A percentile compares a stretch with the other conserved stretches of the same genome.
Evolutionary conservation across 2,329 filamentous ascomycete species (phyloP).

Genomic region (Didymosphaeria variabile): DNA sequence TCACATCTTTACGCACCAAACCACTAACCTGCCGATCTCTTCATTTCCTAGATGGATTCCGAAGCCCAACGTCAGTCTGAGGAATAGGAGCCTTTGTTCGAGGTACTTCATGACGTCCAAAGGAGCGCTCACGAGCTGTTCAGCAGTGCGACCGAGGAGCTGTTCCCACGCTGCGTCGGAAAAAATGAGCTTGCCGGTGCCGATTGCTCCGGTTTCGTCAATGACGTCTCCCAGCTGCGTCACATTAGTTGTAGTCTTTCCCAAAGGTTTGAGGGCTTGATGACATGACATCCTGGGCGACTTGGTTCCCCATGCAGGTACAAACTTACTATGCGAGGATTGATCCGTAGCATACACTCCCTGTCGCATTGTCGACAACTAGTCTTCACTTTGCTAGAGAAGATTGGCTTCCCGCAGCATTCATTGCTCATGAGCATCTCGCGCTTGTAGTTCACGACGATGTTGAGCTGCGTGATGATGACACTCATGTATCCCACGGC

Average conservation of each 20-base stretch:
- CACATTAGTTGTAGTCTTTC: neutral
- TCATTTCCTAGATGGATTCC: conserved; percentile 58
- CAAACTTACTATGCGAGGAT: conserved; percentile 51
- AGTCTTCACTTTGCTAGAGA: conserved; percentile 57
- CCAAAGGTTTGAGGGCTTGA: neutral
- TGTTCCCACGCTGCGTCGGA: conserved; percentile 62
- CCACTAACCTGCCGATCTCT: conserved; percentile 39
- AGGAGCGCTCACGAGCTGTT: conserved; percentile 54
- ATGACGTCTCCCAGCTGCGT: conserved; percentile 53
- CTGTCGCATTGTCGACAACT: conserved; percentile 55
- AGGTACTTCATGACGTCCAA: conserved; percentile 57
- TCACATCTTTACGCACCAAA: conserved; percentile 44
- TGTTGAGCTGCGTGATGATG: conserved; percentile 53
- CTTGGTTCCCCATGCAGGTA: too few species aligned
- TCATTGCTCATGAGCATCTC: conserved; percentile 58
- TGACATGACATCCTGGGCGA: neutral
- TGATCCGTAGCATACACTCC: conserved; percentile 49
- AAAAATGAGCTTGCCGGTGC: conserved; percentile 63
- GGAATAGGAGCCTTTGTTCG: conserved; percentile 62
- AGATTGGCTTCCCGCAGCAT: conserved; percentile 64
- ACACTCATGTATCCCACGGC: conserved; percentile 57
- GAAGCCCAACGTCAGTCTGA: conserved; percentile 64
- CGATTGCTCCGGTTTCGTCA: conserved; percentile 66
- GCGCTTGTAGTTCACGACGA: conserved; percentile 52
- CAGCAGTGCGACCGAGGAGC: conserved; percentile 56